A percentile compares a stretch with the other conserved stretches of the same genome.
Evolutionary conservation across 805 yeast genomes (phyloP).

Genomic region (Pichia ethanolica): DNA sequence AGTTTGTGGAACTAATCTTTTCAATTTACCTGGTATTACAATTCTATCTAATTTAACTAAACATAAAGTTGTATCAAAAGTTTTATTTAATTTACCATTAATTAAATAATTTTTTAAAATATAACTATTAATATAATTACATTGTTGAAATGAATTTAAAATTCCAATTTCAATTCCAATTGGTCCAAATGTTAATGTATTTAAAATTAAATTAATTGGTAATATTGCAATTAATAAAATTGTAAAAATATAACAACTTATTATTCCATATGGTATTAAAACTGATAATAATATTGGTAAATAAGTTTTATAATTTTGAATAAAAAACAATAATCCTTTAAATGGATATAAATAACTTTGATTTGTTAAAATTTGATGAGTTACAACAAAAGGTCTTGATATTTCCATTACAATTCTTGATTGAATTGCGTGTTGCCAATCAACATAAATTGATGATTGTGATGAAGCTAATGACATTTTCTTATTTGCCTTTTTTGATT

Average conservation of each 20-base stretch:
- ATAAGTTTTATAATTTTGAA: constrained; percentile 16
- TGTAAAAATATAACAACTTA: constrained; percentile 16
- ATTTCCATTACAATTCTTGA: constrained; percentile 17
- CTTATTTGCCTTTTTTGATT: too few species aligned
- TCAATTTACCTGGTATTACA: constrained; percentile 29
- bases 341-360: constrained; percentile 18
- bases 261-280: constrained; percentile 18
- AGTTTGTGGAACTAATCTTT: constrained; percentile 22
- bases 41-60: constrained; percentile 20
- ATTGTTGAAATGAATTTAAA: constrained; percentile 21
- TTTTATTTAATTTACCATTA: constrained; percentile 18
- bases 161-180: constrained; percentile 21
- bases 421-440: constrained; percentile 10
- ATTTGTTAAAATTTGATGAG: constrained; percentile 12
- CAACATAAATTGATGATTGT: not conserved
- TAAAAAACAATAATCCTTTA: constrained; percentile 22
- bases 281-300: constrained; percentile 22
- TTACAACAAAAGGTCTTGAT: constrained; percentile 16
- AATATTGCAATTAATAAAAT: constrained; percentile 16
- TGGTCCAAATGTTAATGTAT: constrained; percentile 21
- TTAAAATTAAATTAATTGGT: constrained; percentile 19
- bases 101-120: constrained; percentile 20
- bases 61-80: constrained; percentile 25
- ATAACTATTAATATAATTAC: constrained; percentile 18
- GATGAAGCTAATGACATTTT: not conserved